Evolutionary conservation across 202 grass and related monocot genomes (phyloP).

Genomic region (Hordeum pubiflorum): DNA sequence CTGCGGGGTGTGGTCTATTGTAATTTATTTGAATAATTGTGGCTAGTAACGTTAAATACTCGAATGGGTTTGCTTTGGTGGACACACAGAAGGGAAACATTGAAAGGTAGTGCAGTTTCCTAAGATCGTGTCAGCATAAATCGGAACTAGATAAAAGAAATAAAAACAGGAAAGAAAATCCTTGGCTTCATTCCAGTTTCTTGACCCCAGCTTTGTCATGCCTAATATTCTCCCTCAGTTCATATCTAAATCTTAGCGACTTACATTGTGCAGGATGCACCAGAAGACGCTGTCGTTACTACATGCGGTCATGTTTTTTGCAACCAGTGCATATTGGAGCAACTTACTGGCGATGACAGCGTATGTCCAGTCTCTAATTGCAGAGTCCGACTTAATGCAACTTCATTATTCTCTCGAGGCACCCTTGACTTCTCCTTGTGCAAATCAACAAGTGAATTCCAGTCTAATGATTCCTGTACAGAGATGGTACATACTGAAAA

Average conservation of each 20-base stretch:
- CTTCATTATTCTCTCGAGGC: constrained; percentile 73
- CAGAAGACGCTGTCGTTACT: constrained; percentile 93
- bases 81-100: background rate
- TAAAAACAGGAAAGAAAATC: background rate
- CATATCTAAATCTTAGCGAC: constrained; percentile 1
- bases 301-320: constrained; percentile 90
- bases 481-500: constrained; percentile 43
- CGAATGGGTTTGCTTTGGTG: background rate
- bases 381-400: constrained; percentile 48
- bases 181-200: background rate
- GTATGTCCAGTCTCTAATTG: constrained; percentile 65
- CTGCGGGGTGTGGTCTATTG: background rate
- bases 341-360: constrained; percentile 80
- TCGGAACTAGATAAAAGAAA: background rate
- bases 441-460: constrained; percentile 35
- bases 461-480: constrained; percentile 29
- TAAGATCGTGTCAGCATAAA: background rate
- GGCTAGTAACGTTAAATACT: background rate
- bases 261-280: constrained; percentile 63
- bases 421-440: constrained; percentile 67
- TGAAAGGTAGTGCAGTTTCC: background rate
- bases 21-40: constrained; percentile 15
- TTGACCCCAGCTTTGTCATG: background rate
- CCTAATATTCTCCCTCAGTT: background rate
- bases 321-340: constrained; percentile 89